Conservation (phyloP, 2,329 filamentous ascomycete genomes). For the Ophiocordyceps sinensis region DNA sequence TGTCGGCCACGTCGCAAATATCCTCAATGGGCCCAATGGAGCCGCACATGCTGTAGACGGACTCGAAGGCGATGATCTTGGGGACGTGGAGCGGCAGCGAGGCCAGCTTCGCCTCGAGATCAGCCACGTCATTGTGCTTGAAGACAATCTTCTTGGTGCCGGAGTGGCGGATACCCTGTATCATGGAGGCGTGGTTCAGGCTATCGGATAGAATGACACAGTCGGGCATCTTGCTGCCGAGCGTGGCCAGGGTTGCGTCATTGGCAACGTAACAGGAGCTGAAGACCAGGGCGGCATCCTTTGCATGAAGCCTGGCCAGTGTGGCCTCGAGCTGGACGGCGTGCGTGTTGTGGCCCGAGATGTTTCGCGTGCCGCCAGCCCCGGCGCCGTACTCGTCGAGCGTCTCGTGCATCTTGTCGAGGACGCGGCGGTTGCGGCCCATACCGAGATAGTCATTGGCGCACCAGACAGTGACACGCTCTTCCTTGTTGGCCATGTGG, state of each 20-base stretch:
- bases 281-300: constrained; percentile 87
- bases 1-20: constrained; percentile 92
- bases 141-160: constrained; percentile 96
- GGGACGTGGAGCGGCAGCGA: constrained; percentile 72
- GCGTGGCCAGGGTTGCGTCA: constrained; percentile 86
- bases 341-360: constrained; percentile 94
- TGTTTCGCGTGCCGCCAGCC: constrained; percentile 90
- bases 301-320: constrained; percentile 76
- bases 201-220: constrained; percentile 98
- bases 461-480: constrained; percentile 95
- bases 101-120: constrained; percentile 84
- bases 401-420: constrained; percentile 88
- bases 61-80: constrained; percentile 98
- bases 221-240: constrained; percentile 92
- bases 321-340: constrained; percentile 72
- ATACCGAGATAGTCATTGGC: constrained; percentile 98
- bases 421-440: constrained; percentile 77
- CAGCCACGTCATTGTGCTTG: constrained; percentile 93
- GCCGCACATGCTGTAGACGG: constrained; percentile 98
- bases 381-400: constrained; percentile 90
- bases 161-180: constrained; percentile 95
- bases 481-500: constrained; percentile 71
- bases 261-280: constrained; percentile 98
- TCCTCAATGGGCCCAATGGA: constrained; percentile 90
- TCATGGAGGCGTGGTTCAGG: constrained; percentile 97